Evolutionary conservation across 2,329 filamentous ascomycete genomes (phyloP), one percentile per base, ranked within the genome.

Genomic region (Apiospora marii): DNA sequence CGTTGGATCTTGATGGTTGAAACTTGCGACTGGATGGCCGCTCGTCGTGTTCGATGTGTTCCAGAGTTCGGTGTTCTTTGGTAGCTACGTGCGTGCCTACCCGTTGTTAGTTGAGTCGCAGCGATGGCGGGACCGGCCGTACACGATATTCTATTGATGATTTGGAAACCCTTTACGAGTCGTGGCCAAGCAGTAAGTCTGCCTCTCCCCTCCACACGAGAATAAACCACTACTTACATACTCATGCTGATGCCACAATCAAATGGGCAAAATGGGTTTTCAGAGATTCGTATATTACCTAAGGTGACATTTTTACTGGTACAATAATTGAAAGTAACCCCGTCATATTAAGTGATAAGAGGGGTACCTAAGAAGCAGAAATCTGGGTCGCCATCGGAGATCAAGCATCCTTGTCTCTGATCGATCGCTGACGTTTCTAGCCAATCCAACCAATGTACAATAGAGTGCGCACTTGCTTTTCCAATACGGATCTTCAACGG

Each of bases 321-420:
- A 24, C 13, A 30, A 16, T 58, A 30, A 14, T 13, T 13, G 51
- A 14, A 30, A 19, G 30, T 14, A 58, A 30, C 51, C 51, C 51
- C 37, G 37, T 41, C 10, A 41, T 41, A 10, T 10, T 41, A 10
- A 30, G 58, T 64, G 22, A 64, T 64, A 41, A 64, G 58, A 64
- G 58, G 58, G 58, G 53, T 12, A 37, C 53, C 22, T 37, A 61
- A 61, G 53, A 12, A 34, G 16, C 27, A 16, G 16, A 37, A 61
- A 37, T 61, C 30, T 61, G 30, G 53, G 58, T 41, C 10, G 19
- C 8, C 41, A 64, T 64, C 58, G 58, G 30, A 64, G 58, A 64
- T 64, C 58, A 41, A 64, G 58, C 34, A 64, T 64, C 58, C 58
- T 41, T 64, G 58, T 64, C 58, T 64, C 58, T 64, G 58, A 64